phyloP scores from a whole-genome alignment of 2,329 filamentous ascomycete genomes.

The Venturia pyrina region DNA sequence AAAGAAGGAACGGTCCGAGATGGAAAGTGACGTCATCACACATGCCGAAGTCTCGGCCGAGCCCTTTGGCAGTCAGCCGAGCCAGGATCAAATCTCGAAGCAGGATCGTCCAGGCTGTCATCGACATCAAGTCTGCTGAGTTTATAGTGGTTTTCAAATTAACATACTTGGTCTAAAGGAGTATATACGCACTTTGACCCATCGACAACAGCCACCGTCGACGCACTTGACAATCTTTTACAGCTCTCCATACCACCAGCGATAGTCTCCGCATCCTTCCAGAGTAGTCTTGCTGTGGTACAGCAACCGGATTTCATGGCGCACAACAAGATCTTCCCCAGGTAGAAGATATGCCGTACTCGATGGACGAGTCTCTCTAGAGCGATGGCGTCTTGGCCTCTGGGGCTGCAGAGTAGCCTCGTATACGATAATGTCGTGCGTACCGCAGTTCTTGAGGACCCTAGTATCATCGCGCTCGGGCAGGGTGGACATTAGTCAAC shows the following conservation, averaged over 20 bases:
- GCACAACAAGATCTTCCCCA: constrained; percentile 21
- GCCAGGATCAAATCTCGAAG: too few relatives aligned
- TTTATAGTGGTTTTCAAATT: too few relatives aligned
- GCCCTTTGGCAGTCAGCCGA: too few relatives aligned
- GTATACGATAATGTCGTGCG: constrained; percentile 19
- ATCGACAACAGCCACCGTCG: too few relatives aligned
- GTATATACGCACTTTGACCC: too few relatives aligned
- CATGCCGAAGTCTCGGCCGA: too few relatives aligned
- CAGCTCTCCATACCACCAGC: constrained; percentile 27
- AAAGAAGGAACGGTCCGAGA: too few relatives aligned
- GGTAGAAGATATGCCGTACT: constrained; percentile 20
- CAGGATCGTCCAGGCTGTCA: too few relatives aligned
- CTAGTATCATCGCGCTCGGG: constrained; percentile 24
- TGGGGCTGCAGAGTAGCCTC: constrained; percentile 15
- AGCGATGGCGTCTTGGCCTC: constrained; percentile 19
- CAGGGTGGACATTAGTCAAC: constrained; percentile 32
- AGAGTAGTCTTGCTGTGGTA: constrained; percentile 23
- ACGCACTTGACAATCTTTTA: constrained; percentile 13
- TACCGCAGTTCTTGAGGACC: constrained; percentile 18
- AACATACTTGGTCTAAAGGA: too few relatives aligned
- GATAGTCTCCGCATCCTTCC: constrained; percentile 34
- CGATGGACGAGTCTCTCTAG: constrained; percentile 27
- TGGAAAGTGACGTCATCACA: too few relatives aligned
- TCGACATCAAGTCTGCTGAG: too few relatives aligned
- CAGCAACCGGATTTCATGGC: too few relatives aligned